Evolutionary conservation across 179 eudicot genomes (phyloP).

Genomic region (Beta lomatogona): DNA sequence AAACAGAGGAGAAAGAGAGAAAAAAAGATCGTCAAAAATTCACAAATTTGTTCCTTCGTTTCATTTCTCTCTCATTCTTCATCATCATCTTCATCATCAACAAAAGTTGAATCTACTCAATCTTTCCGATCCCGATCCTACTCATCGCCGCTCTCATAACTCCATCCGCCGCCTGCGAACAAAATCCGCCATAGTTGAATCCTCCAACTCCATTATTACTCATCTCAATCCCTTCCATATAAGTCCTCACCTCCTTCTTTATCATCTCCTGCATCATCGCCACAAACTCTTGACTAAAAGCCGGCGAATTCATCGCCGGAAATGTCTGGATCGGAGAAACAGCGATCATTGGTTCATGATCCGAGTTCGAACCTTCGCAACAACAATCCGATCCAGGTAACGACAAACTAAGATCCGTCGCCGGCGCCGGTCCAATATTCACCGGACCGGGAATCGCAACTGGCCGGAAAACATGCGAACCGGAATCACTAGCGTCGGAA

Average conservation of each 20-base stretch:
- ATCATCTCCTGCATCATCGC: conserved; percentile 51
- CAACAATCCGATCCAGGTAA: conserved; percentile 39
- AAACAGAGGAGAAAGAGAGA: too few species aligned
- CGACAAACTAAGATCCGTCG: conserved; percentile 42
- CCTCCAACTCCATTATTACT: conserved; percentile 1
- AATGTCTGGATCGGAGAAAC: conserved; percentile 8
- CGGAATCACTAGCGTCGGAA: conserved; percentile 42
- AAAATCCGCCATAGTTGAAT: conserved; percentile 25
- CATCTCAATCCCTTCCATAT: conserved; percentile 44
- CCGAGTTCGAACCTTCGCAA: conserved; percentile 1
- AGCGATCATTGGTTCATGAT: conserved; percentile 5
- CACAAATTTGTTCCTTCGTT: background rate
- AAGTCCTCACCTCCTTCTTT: conserved; percentile 47
- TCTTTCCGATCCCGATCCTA: conserved; percentile 40
- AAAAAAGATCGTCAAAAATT: background rate
- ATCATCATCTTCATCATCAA: background rate
- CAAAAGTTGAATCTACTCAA: conserved; percentile 15
- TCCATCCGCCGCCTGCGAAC: conserved; percentile 41
- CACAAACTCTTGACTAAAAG: conserved; percentile 41
- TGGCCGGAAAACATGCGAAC: conserved; percentile 29
- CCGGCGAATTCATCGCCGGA: conserved; percentile 8
- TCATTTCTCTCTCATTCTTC: background rate
- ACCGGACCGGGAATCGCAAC: conserved; percentile 29
- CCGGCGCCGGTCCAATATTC: conserved; percentile 14
- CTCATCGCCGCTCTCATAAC: conserved; percentile 40